Percentiles rank a stretch among this genome's conserved stretches.
These are phyloP conservation scores for Boletus edulis DNA, from an alignment of 768 basidiomycete species.

Conservation along the genomic window DNA sequence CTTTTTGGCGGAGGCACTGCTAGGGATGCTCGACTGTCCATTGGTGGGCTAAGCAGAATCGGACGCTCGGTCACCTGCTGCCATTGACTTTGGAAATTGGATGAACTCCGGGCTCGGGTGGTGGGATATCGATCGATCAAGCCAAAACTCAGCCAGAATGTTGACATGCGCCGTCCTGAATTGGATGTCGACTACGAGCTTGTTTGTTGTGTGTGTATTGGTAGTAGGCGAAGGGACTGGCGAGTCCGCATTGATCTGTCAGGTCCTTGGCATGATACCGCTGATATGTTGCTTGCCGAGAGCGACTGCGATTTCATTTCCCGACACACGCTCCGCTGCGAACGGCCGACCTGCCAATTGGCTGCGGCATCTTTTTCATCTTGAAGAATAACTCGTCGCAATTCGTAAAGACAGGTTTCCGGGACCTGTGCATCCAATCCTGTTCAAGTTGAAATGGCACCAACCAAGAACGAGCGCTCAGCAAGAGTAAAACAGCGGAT, in stretches of 20 bases:
- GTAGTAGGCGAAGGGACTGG: too few relatives aligned
- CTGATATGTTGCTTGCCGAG: too few relatives aligned
- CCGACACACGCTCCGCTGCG: slow-evolving; percentile 11
- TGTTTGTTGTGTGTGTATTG: background rate
- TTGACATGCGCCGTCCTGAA: background rate
- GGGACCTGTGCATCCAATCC: background rate
- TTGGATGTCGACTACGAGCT: too few relatives aligned
- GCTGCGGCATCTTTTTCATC: background rate
- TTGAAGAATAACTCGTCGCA: background rate
- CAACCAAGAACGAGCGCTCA: background rate
- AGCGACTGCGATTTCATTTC: slow-evolving; percentile 11
- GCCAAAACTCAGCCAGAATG: background rate
- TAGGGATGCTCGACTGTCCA: too few relatives aligned
- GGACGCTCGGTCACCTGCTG: background rate
- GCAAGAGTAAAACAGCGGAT: background rate
- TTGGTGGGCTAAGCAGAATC: background rate
- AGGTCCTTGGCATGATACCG: too few relatives aligned
- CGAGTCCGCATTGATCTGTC: background rate
- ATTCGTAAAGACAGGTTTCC: background rate
- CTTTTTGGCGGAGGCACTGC: background rate
- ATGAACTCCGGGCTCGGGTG: background rate
- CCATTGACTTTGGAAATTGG: background rate
- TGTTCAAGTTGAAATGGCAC: background rate
- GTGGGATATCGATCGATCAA: slow-evolving; percentile 1
- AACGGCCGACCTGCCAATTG: background rate